Evolutionary conservation across 2,329 filamentous ascomycete species (phyloP), one percentile per base, ranked within the genome.

Genomic region (Ophiocordyceps camponoti-leonardi): DNA sequence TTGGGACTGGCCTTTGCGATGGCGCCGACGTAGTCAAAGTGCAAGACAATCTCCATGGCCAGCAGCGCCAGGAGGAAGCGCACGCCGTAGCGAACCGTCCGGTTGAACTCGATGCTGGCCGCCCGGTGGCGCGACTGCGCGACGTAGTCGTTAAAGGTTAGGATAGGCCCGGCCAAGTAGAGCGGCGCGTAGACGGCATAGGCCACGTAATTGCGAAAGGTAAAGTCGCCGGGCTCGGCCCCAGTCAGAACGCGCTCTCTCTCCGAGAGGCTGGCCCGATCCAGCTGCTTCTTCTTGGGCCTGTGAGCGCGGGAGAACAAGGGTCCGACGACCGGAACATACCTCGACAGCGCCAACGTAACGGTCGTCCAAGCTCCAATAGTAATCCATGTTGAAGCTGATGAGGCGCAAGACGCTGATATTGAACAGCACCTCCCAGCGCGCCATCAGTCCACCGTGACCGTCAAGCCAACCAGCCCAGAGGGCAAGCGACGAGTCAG

Each of bases 341-440:
- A 96, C 92, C 81, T 96, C 90, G 40, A 94, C 62, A 10, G 82
- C 72, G 55, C 77, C 88, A 26, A 73, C 67, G 49, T 63, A 65
- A 37, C 73, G 67, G 48, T 76, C 71, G 51, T 83, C 78, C 3
- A 83, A 62, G 54, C 85, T 92, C 90, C 92, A 98, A 61, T 94
- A 90, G 60, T 94, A 88, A 63, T 98, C 92, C 58, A 98, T 64
- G 61, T 96, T 96, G 72, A 94, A 98, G 60, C 90, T 95, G 55
- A 98, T 87, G 43, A 96, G 70, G 6, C 92, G 81, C 46, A 98
- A 67, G 23, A 96, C 81, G 3, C 90, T 95, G 49, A 98, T 78
- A 57, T 98, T 98, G 72, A 98, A 98, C 6, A 95, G 72, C n/a
- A 98, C 80, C 60, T 96, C 86, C 92, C 92, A 98, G 48, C 90